Conservation (phyloP, 495 filamentous ascomycete species). For the Cladorrhinum samala region DNA sequence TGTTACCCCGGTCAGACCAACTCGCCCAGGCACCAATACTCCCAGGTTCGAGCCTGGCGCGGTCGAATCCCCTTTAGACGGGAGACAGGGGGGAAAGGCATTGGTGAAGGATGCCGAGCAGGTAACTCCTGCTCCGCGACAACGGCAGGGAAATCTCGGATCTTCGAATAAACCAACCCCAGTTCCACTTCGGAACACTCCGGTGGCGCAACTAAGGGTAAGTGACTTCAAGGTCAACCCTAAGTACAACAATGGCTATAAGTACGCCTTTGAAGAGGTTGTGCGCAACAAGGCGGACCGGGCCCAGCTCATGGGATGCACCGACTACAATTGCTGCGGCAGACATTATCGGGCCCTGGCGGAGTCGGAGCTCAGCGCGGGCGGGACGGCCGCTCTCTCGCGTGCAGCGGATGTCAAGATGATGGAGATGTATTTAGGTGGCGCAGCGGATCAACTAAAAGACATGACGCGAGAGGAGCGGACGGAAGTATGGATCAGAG, state of each 20-base stretch:
- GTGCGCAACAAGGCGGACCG: slow-evolving; percentile 68
- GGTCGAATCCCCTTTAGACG: not conserved
- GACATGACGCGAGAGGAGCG: slow-evolving; percentile 47
- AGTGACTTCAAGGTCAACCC: slow-evolving; percentile 85
- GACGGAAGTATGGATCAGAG: slow-evolving; percentile 56
- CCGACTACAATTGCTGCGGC: slow-evolving; percentile 70
- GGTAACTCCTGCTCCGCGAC: not conserved
- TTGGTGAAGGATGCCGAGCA: not conserved
- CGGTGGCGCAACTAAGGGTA: slow-evolving; percentile 46
- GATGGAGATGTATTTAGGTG: slow-evolving; percentile 63
- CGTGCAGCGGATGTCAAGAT: slow-evolving; percentile 45
- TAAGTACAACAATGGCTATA: slow-evolving; percentile 59
- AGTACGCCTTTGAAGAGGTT: slow-evolving; percentile 68
- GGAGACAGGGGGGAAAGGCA: not conserved
- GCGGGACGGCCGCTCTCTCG: slow-evolving; percentile 21
- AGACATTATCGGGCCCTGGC: slow-evolving; percentile 61
- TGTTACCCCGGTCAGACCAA: not conserved
- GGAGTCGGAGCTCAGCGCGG: slow-evolving; percentile 36
- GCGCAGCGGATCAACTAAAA: slow-evolving; percentile 41
- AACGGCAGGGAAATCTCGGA: not conserved
- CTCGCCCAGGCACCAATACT: not conserved
- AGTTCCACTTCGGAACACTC: slow-evolving; percentile 43
- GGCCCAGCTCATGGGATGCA: slow-evolving; percentile 75
- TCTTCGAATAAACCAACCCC: slow-evolving; percentile 24
- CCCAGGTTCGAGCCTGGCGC: not conserved